phyloP scores from a whole-genome alignment of 495 filamentous ascomycete species.

The Poronia punctata region DNA sequence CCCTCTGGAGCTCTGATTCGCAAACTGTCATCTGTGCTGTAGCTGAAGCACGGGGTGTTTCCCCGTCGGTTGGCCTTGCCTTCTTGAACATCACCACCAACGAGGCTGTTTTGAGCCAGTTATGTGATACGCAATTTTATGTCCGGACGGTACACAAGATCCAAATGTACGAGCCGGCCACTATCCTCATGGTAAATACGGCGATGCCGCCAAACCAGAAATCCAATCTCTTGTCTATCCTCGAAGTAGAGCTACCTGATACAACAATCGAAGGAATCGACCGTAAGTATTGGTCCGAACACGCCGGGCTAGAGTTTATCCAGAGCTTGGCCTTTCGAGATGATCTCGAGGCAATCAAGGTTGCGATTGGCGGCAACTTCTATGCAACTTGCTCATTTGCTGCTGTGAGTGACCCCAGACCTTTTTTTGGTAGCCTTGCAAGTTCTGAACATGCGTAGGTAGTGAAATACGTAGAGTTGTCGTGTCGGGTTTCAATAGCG shows the following conservation, averaged over 20 bases:
- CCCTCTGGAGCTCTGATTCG: slow-evolving; percentile 46
- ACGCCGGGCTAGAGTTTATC: slow-evolving; percentile 68
- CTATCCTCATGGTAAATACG: slow-evolving; percentile 65
- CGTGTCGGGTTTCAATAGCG: slow-evolving; percentile 53
- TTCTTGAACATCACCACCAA: slow-evolving; percentile 79
- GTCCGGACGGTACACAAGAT: slow-evolving; percentile 78
- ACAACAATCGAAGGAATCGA: slow-evolving; percentile 58
- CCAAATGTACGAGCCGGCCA: slow-evolving; percentile 66
- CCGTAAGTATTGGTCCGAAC: slow-evolving; percentile 85
- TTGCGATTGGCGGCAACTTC: slow-evolving; percentile 74
- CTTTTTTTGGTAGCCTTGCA: not conserved
- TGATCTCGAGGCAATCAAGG: slow-evolving; percentile 71
- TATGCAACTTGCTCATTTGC: slow-evolving; percentile 86
- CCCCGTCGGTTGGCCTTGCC: slow-evolving; percentile 81
- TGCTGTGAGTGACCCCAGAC: slow-evolving; percentile 52
- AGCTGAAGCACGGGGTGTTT: slow-evolving; percentile 77
- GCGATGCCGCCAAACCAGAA: slow-evolving; percentile 52
- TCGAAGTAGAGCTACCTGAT: slow-evolving; percentile 61
- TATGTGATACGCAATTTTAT: slow-evolving; percentile 85
- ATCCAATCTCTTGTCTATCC: slow-evolving; percentile 69
- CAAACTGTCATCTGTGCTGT: slow-evolving; percentile 86
- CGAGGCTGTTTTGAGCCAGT: slow-evolving; percentile 80
- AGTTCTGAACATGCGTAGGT: slow-evolving; percentile 41
- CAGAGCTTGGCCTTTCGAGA: slow-evolving; percentile 68
- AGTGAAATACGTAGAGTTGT: slow-evolving; percentile 73